phyloP scores from a whole-genome alignment of 2,329 filamentous ascomycete species.

The Seiridium cupressi region DNA sequence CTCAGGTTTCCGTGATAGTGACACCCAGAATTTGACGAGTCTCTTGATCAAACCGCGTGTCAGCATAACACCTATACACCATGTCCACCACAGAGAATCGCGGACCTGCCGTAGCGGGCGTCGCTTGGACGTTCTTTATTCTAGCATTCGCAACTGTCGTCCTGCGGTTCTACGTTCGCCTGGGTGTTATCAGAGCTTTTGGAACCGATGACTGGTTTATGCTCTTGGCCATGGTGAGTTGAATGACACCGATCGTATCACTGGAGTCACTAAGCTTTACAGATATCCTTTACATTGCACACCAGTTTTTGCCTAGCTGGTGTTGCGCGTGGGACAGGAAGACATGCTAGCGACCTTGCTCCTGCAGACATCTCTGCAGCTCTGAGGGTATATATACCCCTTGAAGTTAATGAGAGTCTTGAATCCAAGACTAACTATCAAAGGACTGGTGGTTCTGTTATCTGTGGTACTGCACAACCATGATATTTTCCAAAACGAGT shows the following conservation, averaged over 20 bases:
- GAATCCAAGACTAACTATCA: neutral
- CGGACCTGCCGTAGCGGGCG: neutral
- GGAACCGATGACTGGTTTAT: constrained; percentile 13
- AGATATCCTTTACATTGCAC: neutral
- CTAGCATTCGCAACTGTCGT: neutral
- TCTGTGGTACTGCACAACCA: constrained; percentile 16
- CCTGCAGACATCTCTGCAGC: neutral
- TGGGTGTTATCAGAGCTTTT: constrained; percentile 12
- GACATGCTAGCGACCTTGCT: neutral
- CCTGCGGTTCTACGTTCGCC: neutral
- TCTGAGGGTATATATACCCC: neutral
- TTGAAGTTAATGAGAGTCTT: neutral
- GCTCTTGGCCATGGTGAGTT: constrained; percentile 13
- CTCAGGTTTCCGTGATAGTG: no score
- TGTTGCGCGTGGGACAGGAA: neutral
- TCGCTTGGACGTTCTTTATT: neutral
- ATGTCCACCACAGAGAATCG: neutral
- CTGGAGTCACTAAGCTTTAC: neutral
- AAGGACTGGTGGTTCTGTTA: constrained; percentile 21
- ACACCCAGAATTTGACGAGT: no score
- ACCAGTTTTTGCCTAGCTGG: neutral
- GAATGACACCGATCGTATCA: neutral
- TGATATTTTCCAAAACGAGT: constrained; percentile 19
- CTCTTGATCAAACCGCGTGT: no score
- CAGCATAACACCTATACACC: no score